phyloP scores from a whole-genome alignment of 495 filamentous ascomycete genomes.

The Trichoderma reesei region DNA sequence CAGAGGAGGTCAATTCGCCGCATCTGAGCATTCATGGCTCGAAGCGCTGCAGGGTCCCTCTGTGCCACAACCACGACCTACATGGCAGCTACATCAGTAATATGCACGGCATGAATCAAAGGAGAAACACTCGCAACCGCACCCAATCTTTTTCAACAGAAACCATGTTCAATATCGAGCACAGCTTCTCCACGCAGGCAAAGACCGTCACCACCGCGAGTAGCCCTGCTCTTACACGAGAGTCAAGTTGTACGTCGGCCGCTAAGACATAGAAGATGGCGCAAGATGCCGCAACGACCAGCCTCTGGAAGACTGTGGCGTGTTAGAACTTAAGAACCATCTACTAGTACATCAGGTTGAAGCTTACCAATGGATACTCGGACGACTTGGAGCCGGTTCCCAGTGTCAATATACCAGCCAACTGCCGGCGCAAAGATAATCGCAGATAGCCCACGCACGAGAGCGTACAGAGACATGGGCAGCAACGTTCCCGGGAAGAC shows the following conservation, averaged over 20 bases:
- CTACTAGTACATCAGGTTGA: neutral
- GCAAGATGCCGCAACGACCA: slow-evolving; percentile 20
- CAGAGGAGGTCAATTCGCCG: slow-evolving; percentile 63
- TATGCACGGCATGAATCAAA: neutral
- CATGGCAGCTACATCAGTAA: neutral
- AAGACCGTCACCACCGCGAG: slow-evolving; percentile 36
- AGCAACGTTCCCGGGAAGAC: slow-evolving; percentile 48
- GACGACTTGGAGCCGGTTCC: slow-evolving; percentile 22
- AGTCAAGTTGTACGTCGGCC: neutral
- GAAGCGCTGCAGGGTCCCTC: slow-evolving; percentile 13
- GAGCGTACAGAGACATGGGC: slow-evolving; percentile 29
- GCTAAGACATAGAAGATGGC: slow-evolving; percentile 16
- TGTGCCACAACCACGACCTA: slow-evolving; percentile 24
- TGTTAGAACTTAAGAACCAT: neutral
- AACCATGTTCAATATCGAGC: slow-evolving; percentile 45
- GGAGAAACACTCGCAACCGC: neutral
- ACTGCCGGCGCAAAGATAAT: slow-evolving; percentile 19
- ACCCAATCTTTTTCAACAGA: slow-evolving; percentile 63
- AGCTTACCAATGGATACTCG: slow-evolving; percentile 21
- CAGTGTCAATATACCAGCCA: slow-evolving; percentile 21
- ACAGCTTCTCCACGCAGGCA: slow-evolving; percentile 49
- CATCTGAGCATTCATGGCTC: slow-evolving; percentile 52
- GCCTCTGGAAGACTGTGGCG: slow-evolving; percentile 15
- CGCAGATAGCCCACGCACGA: slow-evolving; percentile 22
- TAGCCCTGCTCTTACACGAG: slow-evolving; percentile 17